A percentile compares a stretch with the other conserved stretches of the same genome.
phyloP scores from a whole-genome alignment of 345 rosid genomes.

The Capsella bursapastoris region DNA sequence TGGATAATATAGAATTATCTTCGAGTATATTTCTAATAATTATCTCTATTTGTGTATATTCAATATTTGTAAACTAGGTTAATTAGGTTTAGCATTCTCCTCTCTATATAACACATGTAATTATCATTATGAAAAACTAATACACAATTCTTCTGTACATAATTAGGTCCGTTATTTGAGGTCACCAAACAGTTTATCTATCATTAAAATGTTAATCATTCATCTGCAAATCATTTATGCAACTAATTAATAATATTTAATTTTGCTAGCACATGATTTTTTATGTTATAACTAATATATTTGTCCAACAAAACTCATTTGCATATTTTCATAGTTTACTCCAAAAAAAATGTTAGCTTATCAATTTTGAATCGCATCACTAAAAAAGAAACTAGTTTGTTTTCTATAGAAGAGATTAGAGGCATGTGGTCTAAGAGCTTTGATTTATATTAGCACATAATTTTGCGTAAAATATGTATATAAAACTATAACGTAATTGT shows the following conservation, averaged over 20 bases:
- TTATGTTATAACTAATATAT: conserved; percentile 3
- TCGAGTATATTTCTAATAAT: background rate
- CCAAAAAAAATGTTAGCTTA: too few species aligned
- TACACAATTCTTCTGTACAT: background rate
- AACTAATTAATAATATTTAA: background rate
- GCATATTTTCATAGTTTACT: background rate
- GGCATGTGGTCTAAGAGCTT: background rate
- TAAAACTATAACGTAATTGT: too few species aligned
- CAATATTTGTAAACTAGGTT: background rate
- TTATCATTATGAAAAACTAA: background rate
- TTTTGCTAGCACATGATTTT: background rate
- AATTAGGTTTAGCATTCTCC: background rate
- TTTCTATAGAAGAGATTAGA: background rate
- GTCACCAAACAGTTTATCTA: background rate
- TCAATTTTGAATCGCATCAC: background rate
- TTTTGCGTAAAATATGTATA: background rate
- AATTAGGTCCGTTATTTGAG: background rate
- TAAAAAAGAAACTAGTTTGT: background rate
- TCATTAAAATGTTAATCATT: background rate
- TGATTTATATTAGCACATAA: background rate
- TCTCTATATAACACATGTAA: background rate
- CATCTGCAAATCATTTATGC: background rate
- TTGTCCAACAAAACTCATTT: background rate
- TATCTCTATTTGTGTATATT: background rate
- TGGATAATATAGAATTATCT: background rate